These are phyloP conservation scores for Aspergillus versicolor DNA, from an alignment of 2,329 filamentous ascomycete genomes.

Conservation along the genomic window DNA sequence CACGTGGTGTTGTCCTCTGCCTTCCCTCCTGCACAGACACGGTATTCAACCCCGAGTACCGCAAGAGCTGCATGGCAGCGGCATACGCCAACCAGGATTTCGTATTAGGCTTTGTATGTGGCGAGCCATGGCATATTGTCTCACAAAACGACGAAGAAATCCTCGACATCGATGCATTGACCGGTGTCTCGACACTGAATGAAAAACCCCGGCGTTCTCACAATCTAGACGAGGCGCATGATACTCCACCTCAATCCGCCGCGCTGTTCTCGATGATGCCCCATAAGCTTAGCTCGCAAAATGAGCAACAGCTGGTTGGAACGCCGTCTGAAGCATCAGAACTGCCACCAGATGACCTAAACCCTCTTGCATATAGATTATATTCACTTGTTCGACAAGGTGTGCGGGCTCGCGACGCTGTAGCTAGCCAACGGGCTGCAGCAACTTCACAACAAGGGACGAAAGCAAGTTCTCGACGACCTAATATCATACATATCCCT, in stretches of 20 bases:
- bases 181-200: neutral
- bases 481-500: constrained; percentile 15
- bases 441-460: neutral
- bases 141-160: constrained; percentile 30
- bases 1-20: constrained; percentile 37
- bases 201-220: constrained; percentile 17
- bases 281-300: constrained; percentile 10
- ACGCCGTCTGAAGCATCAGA: neutral
- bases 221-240: constrained; percentile 18
- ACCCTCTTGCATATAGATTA: constrained; percentile 14
- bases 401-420: constrained; percentile 13
- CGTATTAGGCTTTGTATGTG: constrained; percentile 37
- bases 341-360: constrained; percentile 7
- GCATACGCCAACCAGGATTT: constrained; percentile 43
- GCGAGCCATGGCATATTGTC: constrained; percentile 36
- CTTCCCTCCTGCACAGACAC: constrained; percentile 32
- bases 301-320: constrained; percentile 16
- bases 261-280: constrained; percentile 21
- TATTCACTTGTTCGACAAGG: constrained; percentile 12
- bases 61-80: constrained; percentile 35
- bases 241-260: constrained; percentile 11
- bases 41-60: constrained; percentile 34
- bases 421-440: constrained; percentile 1
- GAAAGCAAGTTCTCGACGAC: neutral
- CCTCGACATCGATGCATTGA: constrained; percentile 22